A percentile compares a stretch with the other conserved stretches of the same genome.
Evolutionary conservation across 2,329 filamentous ascomycete species (phyloP).

Genomic region (Phialocephala sp.): DNA sequence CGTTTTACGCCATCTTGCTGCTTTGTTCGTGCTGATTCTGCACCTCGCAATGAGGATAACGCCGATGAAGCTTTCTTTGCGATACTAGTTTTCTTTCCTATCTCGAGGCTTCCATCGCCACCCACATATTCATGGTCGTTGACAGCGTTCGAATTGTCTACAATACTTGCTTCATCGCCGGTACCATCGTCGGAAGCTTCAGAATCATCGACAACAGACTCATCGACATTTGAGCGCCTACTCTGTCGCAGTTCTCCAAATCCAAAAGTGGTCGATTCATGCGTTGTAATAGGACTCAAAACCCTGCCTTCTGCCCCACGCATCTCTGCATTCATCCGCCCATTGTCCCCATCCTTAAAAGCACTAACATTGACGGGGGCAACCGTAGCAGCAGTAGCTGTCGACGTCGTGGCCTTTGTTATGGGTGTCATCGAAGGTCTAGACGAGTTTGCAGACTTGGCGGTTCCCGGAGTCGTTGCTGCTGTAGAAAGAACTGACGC

Average conservation of each 20-base stretch:
- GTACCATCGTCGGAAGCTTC: conserved; percentile 32
- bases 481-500: conserved; percentile 38
- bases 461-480: conserved; percentile 32
- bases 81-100: conserved; percentile 41
- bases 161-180: conserved; percentile 16
- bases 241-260: conserved; percentile 30
- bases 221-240: conserved; percentile 21
- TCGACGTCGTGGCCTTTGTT: conserved; percentile 41
- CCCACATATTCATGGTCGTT: conserved; percentile 25
- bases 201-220: conserved; percentile 31
- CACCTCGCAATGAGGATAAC: conserved; percentile 39
- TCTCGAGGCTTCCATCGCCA: conserved; percentile 37
- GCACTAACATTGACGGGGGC: conserved; percentile 57
- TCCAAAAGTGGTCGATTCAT: conserved; percentile 29
- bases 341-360: conserved; percentile 54
- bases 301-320: conserved; percentile 32
- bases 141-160: not conserved
- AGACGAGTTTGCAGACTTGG: conserved; percentile 39
- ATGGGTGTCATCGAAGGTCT: conserved; percentile 41
- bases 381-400: conserved; percentile 47
- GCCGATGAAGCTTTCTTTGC: conserved; percentile 40
- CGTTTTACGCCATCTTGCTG: conserved; percentile 42
- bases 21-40: conserved; percentile 41
- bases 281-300: conserved; percentile 14
- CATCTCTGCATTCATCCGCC: conserved; percentile 42